Base-by-base conservation (phyloP, 1,284 basidiomycete species). In the Takashimella koratensis region DNA sequence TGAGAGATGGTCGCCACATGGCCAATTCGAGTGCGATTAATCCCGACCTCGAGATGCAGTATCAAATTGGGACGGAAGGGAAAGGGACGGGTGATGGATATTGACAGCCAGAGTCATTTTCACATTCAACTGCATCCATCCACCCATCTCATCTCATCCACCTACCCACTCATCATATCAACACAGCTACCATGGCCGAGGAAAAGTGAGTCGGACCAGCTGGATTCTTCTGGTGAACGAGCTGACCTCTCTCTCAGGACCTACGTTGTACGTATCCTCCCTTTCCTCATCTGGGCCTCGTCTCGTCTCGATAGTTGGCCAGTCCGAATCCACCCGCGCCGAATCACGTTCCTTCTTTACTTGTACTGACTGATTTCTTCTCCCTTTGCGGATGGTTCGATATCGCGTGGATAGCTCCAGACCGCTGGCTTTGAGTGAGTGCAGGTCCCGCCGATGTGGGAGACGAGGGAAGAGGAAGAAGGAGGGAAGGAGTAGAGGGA, bases 371-470 rank as follows among this genome's bases (percentile, higher is more conserved):
- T 23, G 20, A 21, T 25, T 47, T 27, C 12, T 20, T 8, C 21
- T 44, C 30, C 30, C 30, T 36, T 36, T 45, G 43, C 48, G 21
- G 11, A n/a, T 27, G 24, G 23, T 42, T 52, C 30, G 39, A 20
- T 25, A 27, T 26, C 27, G 10, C 3, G 22, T 39, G 46, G 50
- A 47, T 44, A 76, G 75, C 73, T 77, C 58, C 73, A 76, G 59
- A 77, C 76, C 53, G 75, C 75, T 55, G 76, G 75, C 53, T 77
- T 76, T 69, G 76, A 77, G 74, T 76, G 57, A 66, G 74, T 69
- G 25, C n/a, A 8, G 13, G 13, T 20, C n/a, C 19, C 24, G 10
- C 16, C 26, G 36, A 25, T 11, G 12, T 11, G 22, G 47, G n/a
- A 24, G 10, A 2, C 36, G n/a, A 19, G 12, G 23, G 8, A 10